These are phyloP conservation scores for Penicillium sp. DNA, from an alignment of 2,329 filamentous ascomycete species.

Conservation along the genomic window DNA sequence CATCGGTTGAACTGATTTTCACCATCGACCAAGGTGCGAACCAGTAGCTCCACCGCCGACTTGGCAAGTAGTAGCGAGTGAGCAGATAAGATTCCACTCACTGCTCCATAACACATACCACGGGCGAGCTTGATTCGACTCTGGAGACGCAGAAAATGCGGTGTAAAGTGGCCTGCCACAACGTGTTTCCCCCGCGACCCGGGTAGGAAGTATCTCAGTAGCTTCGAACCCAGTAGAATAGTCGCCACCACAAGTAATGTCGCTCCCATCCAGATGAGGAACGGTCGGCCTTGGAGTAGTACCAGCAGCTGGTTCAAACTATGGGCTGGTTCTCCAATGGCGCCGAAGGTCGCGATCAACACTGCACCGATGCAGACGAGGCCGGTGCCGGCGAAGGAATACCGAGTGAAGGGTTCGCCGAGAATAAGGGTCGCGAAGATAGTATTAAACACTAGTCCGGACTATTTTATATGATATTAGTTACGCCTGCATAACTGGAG, in stretches of 20 bases:
- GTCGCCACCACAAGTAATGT: slow-evolving; percentile 71
- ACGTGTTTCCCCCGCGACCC: slow-evolving; percentile 34
- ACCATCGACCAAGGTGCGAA: slow-evolving; percentile 79
- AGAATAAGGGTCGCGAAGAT: slow-evolving; percentile 93
- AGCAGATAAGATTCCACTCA: slow-evolving; percentile 90
- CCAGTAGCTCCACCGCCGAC: slow-evolving; percentile 90
- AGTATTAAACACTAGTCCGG: slow-evolving; percentile 96
- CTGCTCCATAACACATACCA: slow-evolving; percentile 83
- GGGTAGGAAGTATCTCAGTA: slow-evolving; percentile 40
- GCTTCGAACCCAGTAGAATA: slow-evolving; percentile 62
- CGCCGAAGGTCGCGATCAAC: slow-evolving; percentile 89
- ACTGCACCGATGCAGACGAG: slow-evolving; percentile 87
- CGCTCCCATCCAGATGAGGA: slow-evolving; percentile 84
- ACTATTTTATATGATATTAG: slow-evolving; percentile 44
- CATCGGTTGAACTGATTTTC: slow-evolving; percentile 93
- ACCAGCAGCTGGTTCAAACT: slow-evolving; percentile 77
- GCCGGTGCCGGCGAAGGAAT: slow-evolving; percentile 86
- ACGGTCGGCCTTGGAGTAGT: slow-evolving; percentile 71
- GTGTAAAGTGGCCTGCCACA: slow-evolving; percentile 48
- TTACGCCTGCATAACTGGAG: slow-evolving; percentile 1
- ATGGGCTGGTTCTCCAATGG: slow-evolving; percentile 90
- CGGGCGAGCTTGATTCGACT: slow-evolving; percentile 71
- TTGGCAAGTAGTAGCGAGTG: slow-evolving; percentile 93
- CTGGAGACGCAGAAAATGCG: slow-evolving; percentile 44
- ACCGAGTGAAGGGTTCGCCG: slow-evolving; percentile 88